Conservation (phyloP, 1,284 basidiomycete genomes). For the Trametes polyzona region DNA sequence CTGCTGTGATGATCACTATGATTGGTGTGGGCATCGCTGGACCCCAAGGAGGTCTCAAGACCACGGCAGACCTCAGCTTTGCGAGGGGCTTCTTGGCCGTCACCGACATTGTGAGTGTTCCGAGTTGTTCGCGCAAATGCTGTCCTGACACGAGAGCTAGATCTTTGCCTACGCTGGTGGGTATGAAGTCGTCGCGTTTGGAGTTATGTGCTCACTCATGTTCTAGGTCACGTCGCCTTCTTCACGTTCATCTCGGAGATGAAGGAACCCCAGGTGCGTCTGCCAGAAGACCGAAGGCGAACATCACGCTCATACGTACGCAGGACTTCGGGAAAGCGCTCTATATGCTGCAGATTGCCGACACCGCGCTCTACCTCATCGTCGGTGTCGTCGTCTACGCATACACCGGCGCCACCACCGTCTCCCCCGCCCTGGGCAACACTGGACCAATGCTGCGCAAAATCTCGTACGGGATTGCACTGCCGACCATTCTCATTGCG, state of each 20-base stretch:
- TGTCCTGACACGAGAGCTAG: slow-evolving; percentile 31
- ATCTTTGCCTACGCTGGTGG: slow-evolving; percentile 58
- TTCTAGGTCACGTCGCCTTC: slow-evolving; percentile 43
- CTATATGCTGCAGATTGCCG: slow-evolving; percentile 34
- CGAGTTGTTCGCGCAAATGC: neutral
- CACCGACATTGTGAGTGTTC: slow-evolving; percentile 49
- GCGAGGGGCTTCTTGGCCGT: slow-evolving; percentile 56
- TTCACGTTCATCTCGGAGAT: slow-evolving; percentile 63
- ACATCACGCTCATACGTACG: neutral
- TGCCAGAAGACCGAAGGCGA: neutral
- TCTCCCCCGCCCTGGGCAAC: slow-evolving; percentile 38
- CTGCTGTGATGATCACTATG: slow-evolving; percentile 50
- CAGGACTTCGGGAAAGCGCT: slow-evolving; percentile 38
- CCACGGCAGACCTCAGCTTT: slow-evolving; percentile 46
- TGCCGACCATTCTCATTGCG: slow-evolving; percentile 39
- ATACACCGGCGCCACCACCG: slow-evolving; percentile 30
- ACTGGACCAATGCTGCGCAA: slow-evolving; percentile 32
- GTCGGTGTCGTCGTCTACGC: slow-evolving; percentile 39
- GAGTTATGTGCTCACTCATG: neutral
- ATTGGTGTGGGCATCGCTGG: slow-evolving; percentile 53
- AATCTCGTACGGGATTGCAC: slow-evolving; percentile 37
- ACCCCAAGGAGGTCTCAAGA: slow-evolving; percentile 44
- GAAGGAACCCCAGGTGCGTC: slow-evolving; percentile 44
- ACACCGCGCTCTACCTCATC: slow-evolving; percentile 38
- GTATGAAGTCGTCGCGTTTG: slow-evolving; percentile 34